Evolutionary conservation across 352 stramenopile species (phyloP), one percentile per base, ranked within the genome.

Genomic region (Aphanomyces stellatus): DNA sequence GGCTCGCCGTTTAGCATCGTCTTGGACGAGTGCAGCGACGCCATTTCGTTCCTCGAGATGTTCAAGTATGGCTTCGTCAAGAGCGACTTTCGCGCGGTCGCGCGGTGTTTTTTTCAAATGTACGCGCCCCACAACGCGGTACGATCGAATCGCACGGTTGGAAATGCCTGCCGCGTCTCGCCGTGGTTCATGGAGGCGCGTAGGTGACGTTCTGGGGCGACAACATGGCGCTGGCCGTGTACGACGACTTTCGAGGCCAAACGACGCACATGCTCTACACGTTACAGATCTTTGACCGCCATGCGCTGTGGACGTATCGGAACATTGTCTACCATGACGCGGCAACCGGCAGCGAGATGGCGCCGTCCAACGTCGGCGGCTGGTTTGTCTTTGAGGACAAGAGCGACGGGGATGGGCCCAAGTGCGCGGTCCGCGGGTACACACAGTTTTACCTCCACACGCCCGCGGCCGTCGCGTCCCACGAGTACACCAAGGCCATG

Each of bases 21-120:
- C 17, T 35, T 65, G 24, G 59, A 65, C 33, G 59, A 65, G 13
- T 57, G 40, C 2, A 35, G 59, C 33, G 34, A 65, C 7, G 59
- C 57, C 46, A 65, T 65, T 56, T 17, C 41, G n/a, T 65, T 56
- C 31, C 27, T 65, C 15, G 59, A 65, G 19, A 42, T 65, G 24
- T 42, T 46, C 40, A 65, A 65, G 59, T 65, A 56, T 28, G 59
- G 30, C 3, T 17, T 65, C 15, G 49, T 65, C 19, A 22, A 37
- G n/a, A 35, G 27, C 6, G 7, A 53, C 22, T 65, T 53, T 19
- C 41, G 41, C 19, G 59, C 6, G 2, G 24, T 65, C 7, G 59
- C 59, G 11, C 6, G 3, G 24, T 27, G 17, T 10, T 28, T 65
- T 19, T 65, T 42, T 65, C 48, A 63, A 10, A 17, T 27, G 28